Percentiles rank a stretch among this genome's conserved stretches.
These are phyloP conservation scores for Isoetes taiwanensis DNA, from an alignment of 75 land plant genomes.

Conservation along the genomic window DNA sequence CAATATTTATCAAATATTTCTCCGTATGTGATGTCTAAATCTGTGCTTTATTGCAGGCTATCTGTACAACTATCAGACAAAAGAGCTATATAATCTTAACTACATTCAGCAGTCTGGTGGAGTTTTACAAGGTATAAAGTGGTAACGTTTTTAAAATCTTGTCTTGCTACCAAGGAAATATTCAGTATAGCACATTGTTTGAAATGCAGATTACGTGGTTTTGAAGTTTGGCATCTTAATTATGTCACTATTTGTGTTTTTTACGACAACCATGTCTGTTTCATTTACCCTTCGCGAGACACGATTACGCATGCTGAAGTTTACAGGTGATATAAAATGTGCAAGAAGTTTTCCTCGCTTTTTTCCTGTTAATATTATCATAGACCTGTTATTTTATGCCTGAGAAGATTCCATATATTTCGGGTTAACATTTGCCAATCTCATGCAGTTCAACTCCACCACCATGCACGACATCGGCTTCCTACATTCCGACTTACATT, in stretches of 20 bases:
- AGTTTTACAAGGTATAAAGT: constrained; percentile 31
- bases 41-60: no score
- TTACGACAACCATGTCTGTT: constrained; percentile 99
- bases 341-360: background rate
- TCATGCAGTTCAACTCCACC: constrained; percentile 98
- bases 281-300: constrained; percentile 97
- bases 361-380: no score
- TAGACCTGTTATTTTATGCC: constrained; percentile 7
- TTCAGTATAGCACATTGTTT: no score
- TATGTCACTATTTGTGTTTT: constrained; percentile 97
- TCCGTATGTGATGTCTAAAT: no score
- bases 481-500: constrained; percentile 95
- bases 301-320: constrained; percentile 97
- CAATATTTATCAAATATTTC: no score
- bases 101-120: constrained; percentile 54
- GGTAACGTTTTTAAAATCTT: no score
- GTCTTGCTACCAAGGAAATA: no score
- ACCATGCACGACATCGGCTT: constrained; percentile 95
- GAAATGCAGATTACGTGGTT: constrained; percentile 85
- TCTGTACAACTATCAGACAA: constrained; percentile 82
- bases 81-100: constrained; percentile 79
- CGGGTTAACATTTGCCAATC: no score
- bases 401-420: no score
- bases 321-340: constrained; percentile 52
- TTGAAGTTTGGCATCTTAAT: constrained; percentile 92